Evolutionary conservation across 2,329 filamentous ascomycete species (phyloP), one percentile per base, ranked within the genome.

Genomic region (Diaporthe longicolla): DNA sequence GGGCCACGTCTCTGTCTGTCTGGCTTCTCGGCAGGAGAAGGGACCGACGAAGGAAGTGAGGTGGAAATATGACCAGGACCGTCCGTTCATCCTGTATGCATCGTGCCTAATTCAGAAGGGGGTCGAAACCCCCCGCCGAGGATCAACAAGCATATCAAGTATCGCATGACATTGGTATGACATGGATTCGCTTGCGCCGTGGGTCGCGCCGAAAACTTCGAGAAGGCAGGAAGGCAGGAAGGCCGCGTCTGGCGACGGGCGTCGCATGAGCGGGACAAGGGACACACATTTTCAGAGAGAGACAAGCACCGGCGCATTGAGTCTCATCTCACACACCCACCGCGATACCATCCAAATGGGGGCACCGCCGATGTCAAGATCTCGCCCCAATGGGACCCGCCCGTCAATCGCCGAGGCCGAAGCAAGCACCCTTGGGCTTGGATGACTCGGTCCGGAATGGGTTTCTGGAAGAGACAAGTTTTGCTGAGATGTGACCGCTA

Each of bases 61-160:
- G 45, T 52, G 45, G n/a, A 68, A 68, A 68, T 32, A 40, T 40
- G 63, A 40, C 63, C 40, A 68, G 63, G 48, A 40, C 48, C 32
- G 45, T 40, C 48, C 48, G 48, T 68, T 54, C 63, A 29, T 68
- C 48, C 63, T 54, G 32, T 26, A 40, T 54, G 63, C 48, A 54
- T 48, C 48, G 48, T 54, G 24, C 63, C 63, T 50, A 40, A 40
- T 68, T 68, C 48, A 68, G 48, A 54, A 54, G 32, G n/a, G 63
- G 32, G 63, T 40, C 48, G 63, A 54, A 68, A 40, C 63, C 48
- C 43, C 26, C 32, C 19, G 32, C 45, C 21, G 32, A 68, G 63
- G 63, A 68, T 68, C 63, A 68, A 68, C 63, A 68, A 54, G 63
- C 63, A 68, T 68, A n/a, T 19, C 40, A 68, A 40, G 35, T 40